phyloP scores from a whole-genome alignment of 2,329 filamentous ascomycete genomes.

The Aureobasidium sp. region DNA sequence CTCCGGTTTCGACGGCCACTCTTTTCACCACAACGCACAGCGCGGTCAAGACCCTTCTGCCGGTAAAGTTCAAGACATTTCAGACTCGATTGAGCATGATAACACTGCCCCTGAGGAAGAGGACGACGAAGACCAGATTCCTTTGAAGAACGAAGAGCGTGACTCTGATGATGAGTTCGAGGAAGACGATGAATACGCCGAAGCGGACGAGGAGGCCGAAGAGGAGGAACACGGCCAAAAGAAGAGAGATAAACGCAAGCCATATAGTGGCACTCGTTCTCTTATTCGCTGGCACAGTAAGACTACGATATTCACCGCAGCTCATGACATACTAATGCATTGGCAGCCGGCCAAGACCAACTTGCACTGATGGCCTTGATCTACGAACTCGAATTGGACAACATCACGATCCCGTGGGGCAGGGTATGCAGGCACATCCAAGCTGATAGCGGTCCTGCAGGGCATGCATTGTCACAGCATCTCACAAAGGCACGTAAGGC shows the following conservation, averaged over 20 bases:
- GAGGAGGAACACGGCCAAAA: neutral
- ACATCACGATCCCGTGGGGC: conserved; percentile 19
- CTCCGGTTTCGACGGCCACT: neutral
- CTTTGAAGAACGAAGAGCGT: neutral
- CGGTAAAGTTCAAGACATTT: too few species aligned
- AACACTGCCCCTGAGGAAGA: neutral
- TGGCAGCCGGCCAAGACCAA: conserved; percentile 20
- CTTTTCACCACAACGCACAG: neutral
- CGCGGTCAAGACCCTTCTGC: neutral
- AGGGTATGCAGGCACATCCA: conserved; percentile 15
- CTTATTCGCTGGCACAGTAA: conserved; percentile 24
- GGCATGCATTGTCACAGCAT: conserved; percentile 21
- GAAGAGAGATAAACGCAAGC: conserved; percentile 5
- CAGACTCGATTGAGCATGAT: neutral
- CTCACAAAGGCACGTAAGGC: conserved; percentile 19
- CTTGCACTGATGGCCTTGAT: conserved; percentile 19
- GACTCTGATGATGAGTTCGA: neutral
- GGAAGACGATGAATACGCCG: neutral
- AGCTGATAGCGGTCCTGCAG: conserved; percentile 3
- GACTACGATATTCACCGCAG: neutral
- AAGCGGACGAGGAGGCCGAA: neutral
- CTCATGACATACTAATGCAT: conserved; percentile 1
- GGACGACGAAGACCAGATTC: neutral
- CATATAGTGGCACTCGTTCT: conserved; percentile 12
- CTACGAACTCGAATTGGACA: conserved; percentile 15